Evolutionary conservation across 2,329 filamentous ascomycete genomes (phyloP).

Genomic region (Fusarium goolgardi): DNA sequence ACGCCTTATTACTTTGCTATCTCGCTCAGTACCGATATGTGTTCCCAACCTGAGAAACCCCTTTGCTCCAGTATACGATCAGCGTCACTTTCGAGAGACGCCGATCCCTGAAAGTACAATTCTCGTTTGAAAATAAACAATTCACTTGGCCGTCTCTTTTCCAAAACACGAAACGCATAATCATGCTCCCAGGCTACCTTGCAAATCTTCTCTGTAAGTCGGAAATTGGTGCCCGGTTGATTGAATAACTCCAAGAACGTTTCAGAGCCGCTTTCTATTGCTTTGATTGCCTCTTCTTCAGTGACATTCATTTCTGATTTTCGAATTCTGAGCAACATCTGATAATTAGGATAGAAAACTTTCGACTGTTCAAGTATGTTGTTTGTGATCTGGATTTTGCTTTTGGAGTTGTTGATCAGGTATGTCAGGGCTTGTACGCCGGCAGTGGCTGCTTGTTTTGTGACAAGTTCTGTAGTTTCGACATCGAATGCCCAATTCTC

Average conservation of each 20-base stretch:
- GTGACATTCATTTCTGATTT: not conserved
- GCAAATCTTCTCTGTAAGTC: not conserved
- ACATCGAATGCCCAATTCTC: not conserved
- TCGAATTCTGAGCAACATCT: not conserved
- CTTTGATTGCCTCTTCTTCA: not conserved
- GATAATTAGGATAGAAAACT: not conserved
- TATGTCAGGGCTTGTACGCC: not conserved
- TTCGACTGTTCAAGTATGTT: not conserved
- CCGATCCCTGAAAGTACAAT: not conserved
- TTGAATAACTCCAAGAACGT: not conserved
- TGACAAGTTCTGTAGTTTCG: not conserved
- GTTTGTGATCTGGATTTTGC: not conserved
- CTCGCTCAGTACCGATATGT: not conserved
- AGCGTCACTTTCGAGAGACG: not conserved
- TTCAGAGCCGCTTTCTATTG: not conserved
- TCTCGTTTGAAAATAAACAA: not conserved
- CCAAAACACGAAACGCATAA: accelerated
- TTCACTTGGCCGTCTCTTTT: not conserved
- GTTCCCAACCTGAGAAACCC: not conserved
- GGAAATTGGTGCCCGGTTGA: not conserved
- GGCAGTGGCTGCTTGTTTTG: not conserved
- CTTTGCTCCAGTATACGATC: not conserved
- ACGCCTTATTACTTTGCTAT: not conserved
- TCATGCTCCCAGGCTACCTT: not conserved
- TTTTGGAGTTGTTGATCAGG: not conserved